Conservation (phyloP, 768 basidiomycete genomes). For the Pleurotus citrinopileatus region DNA sequence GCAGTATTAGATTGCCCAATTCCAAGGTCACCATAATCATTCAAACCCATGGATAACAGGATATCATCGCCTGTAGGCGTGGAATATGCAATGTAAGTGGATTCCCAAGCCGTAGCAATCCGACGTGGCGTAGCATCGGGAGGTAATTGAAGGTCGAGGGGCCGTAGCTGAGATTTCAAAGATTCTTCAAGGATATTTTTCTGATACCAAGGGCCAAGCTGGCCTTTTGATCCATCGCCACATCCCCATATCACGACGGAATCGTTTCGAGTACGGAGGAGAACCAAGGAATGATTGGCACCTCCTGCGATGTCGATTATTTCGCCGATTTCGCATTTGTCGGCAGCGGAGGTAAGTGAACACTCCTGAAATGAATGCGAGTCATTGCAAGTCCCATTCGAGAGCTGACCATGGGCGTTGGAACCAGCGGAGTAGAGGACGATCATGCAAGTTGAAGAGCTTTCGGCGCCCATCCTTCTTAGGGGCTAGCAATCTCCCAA, state of each 20-base stretch:
- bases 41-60: slow-evolving; percentile 75
- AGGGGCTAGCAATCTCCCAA: too few species aligned
- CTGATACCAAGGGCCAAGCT: slow-evolving; percentile 55
- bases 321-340: slow-evolving; percentile 1
- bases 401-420: slow-evolving; percentile 53
- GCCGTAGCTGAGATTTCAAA: slow-evolving; percentile 42
- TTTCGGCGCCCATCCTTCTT: too few species aligned
- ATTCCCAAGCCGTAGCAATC: slow-evolving; percentile 80
- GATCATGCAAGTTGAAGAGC: too few species aligned
- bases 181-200: slow-evolving; percentile 16
- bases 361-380: slow-evolving; percentile 39
- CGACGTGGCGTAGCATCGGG: slow-evolving; percentile 40
- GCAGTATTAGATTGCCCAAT: slow-evolving; percentile 30
- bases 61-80: slow-evolving; percentile 39
- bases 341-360: slow-evolving; percentile 29
- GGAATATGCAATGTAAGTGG: slow-evolving; percentile 68
- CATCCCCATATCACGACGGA: slow-evolving; percentile 56
- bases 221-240: slow-evolving; percentile 70
- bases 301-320: slow-evolving; percentile 62
- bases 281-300: slow-evolving; percentile 75
- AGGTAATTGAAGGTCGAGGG: slow-evolving; percentile 38
- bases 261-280: slow-evolving; percentile 38
- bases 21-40: slow-evolving; percentile 85
- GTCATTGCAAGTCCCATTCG: slow-evolving; percentile 44
- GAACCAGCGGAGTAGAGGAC: slow-evolving; percentile 32